A percentile compares a stretch with the other conserved stretches of the same genome.
phyloP scores from a whole-genome alignment of 164 flowering plant genomes.

The grape (Vitis vinifera) region ASM3070453v1 NC_081815.1:9622001-9622500 shows the following conservation, averaged over 20 bases:
- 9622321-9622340: conserved; percentile 62
- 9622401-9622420: conserved; percentile 84
- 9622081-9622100: too few species aligned
- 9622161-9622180: too few species aligned
- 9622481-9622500: conserved; percentile 80
- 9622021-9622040: too few species aligned
- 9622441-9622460: conserved; percentile 63
- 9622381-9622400: conserved; percentile 98
- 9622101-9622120: too few species aligned
- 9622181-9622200: background rate
- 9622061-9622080: too few species aligned
- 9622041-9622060: too few species aligned
- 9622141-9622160: background rate
- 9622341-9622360: conserved; percentile 77
- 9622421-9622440: conserved; percentile 93
- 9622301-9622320: conserved; percentile 51
- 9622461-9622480: conserved; percentile 61
- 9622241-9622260: background rate
- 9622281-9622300: conserved; percentile 18
- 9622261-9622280: background rate
- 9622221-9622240: background rate
- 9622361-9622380: conserved; percentile 86
- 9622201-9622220: too few species aligned
- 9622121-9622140: background rate
- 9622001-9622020: too few species aligned